Evolutionary conservation across 352 stramenopile species (phyloP).

Genomic region (Globisporangium emineosum): DNA sequence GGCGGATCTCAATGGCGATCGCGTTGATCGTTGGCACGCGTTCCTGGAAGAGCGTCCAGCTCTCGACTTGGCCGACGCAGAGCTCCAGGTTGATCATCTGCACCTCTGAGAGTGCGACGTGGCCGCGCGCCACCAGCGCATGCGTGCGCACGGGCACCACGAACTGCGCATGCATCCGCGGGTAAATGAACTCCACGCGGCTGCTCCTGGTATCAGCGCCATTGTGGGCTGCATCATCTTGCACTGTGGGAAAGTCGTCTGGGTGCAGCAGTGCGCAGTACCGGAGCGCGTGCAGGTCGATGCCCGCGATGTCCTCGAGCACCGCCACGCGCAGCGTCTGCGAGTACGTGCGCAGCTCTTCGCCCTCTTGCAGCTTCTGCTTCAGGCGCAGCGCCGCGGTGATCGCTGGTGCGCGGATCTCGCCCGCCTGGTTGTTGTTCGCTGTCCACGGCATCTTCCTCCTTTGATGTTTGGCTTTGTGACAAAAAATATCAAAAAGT

Average conservation of each 20-base stretch:
- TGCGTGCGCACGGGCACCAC: constrained; percentile 52
- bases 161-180: constrained; percentile 73
- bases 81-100: constrained; percentile 84
- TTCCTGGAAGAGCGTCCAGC: constrained; percentile 73
- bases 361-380: constrained; percentile 35
- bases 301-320: constrained; percentile 34
- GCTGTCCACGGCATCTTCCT: constrained; percentile 76
- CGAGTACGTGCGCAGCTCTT: constrained; percentile 27
- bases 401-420: constrained; percentile 74
- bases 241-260: constrained; percentile 43
- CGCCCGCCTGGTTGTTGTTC: constrained; percentile 82
- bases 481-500: neutral
- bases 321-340: constrained; percentile 34
- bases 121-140: constrained; percentile 35
- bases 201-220: neutral
- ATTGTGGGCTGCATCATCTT: neutral
- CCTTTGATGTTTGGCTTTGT: neutral
- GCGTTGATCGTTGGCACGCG: constrained; percentile 35
- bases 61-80: constrained; percentile 66
- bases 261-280: constrained; percentile 65
- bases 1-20: constrained; percentile 70
- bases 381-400: constrained; percentile 49
- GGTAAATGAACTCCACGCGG: constrained; percentile 45
- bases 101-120: constrained; percentile 55
- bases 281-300: constrained; percentile 23